Conservation (phyloP, 2,329 filamentous ascomycete species). For the Ilyonectria robusta region DNA sequence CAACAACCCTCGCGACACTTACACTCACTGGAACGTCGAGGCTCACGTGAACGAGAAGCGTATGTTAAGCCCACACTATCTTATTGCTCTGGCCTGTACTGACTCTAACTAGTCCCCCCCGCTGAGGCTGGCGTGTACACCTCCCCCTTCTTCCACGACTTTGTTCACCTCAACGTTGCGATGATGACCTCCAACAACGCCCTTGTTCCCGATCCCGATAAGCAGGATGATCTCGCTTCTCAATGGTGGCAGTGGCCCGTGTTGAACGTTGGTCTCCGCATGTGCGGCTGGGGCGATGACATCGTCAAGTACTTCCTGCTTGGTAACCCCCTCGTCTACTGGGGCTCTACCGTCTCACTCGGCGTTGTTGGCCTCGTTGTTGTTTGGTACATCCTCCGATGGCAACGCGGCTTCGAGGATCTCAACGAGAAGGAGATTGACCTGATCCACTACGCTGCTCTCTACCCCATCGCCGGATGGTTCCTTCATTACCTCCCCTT, state of each 20-base stretch:
- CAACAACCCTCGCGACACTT: slow-evolving; percentile 92
- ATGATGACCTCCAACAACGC: slow-evolving; percentile 99
- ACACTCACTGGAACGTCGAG: slow-evolving; percentile 99
- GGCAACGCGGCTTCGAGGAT: slow-evolving; percentile 94
- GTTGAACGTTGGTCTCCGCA: slow-evolving; percentile 93
- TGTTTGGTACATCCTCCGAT: slow-evolving; percentile 89
- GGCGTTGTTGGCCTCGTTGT: slow-evolving; percentile 80
- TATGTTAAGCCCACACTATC: slow-evolving; percentile 64
- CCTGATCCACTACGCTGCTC: slow-evolving; percentile 91
- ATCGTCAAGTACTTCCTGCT: slow-evolving; percentile 99
- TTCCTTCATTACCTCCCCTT: slow-evolving; percentile 97
- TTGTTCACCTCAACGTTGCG: slow-evolving; percentile 96
- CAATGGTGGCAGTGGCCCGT: slow-evolving; percentile 99
- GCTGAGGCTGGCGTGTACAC: slow-evolving; percentile 93
- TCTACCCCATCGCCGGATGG: slow-evolving; percentile 96
- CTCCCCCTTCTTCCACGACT: slow-evolving; percentile 97
- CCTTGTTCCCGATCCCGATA: slow-evolving; percentile 96
- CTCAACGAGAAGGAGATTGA: slow-evolving; percentile 86
- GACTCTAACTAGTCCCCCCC: slow-evolving; percentile 77
- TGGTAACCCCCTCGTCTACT: slow-evolving; percentile 96
- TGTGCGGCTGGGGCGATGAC: slow-evolving; percentile 98
- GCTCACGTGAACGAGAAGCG: slow-evolving; percentile 93
- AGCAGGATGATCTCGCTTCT: slow-evolving; percentile 97
- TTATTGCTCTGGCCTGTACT: slow-evolving; percentile 13
- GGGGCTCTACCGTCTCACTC: slow-evolving; percentile 88